A percentile compares a stretch with the other conserved stretches of the same genome.
Conservation (phyloP, 2,329 filamentous ascomycete species). For the Diaporthe vexans region DNA sequence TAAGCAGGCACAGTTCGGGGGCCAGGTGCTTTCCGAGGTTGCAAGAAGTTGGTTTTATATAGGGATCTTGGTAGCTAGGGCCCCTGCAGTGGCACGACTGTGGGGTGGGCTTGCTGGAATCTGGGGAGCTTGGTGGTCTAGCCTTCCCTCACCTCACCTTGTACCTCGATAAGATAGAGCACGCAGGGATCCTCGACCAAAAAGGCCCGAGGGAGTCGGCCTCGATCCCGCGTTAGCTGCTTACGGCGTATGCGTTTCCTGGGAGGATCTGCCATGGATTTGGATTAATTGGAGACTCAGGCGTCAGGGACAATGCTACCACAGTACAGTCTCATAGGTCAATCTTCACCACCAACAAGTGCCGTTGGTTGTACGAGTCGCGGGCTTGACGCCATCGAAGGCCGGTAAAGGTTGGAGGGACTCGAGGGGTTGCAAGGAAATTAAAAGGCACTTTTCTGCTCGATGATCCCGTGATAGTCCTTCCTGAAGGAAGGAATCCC, state of each 20-base stretch:
- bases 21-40: not conserved
- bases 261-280: not conserved
- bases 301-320: not conserved
- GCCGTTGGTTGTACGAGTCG: not conserved
- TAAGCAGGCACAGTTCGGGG: slow-evolving; percentile 14
- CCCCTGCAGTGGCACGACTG: slow-evolving; percentile 11
- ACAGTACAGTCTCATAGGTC: not conserved
- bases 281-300: not conserved
- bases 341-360: not conserved
- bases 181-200: not conserved
- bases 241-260: not conserved
- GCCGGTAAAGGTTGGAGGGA: not conserved
- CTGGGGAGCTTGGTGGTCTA: slow-evolving; percentile 25
- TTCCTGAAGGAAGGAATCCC: not conserved
- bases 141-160: not conserved
- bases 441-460: too few species aligned
- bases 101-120: slow-evolving; percentile 23
- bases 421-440: not conserved
- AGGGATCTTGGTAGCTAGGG: not conserved
- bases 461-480: not conserved
- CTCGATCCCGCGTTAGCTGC: slow-evolving; percentile 1
- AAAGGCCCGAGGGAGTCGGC: slow-evolving; percentile 21
- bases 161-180: slow-evolving; percentile 1
- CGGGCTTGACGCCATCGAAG: not conserved
- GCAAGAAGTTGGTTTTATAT: slow-evolving; percentile 30